These are phyloP conservation scores for Filosporella fistucella DNA, from an alignment of 495 filamentous ascomycete species.

Conservation along the genomic window DNA sequence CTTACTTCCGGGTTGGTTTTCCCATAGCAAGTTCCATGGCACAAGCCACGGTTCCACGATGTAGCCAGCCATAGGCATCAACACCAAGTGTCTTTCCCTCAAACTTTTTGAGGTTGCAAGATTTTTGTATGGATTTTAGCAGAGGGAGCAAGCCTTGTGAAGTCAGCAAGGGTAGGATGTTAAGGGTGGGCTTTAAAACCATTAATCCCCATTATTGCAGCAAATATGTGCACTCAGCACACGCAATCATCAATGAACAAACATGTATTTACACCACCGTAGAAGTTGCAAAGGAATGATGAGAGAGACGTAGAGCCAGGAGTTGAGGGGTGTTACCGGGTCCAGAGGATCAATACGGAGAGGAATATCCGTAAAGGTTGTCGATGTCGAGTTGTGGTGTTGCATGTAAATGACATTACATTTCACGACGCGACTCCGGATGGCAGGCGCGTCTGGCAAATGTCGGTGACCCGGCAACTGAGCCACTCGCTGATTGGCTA, in stretches of 20 bases:
- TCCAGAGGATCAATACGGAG: too few relatives aligned
- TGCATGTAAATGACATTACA: too few relatives aligned
- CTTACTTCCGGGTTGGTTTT: conserved; percentile 81
- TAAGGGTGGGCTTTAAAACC: conserved; percentile 13
- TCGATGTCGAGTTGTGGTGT: too few relatives aligned
- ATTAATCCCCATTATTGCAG: conserved; percentile 26
- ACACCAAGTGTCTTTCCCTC: conserved; percentile 84
- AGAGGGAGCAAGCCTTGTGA: conserved; percentile 78
- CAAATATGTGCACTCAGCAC: conserved; percentile 10
- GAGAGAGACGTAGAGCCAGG: too few relatives aligned
- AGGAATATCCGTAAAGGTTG: too few relatives aligned
- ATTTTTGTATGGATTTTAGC: conserved; percentile 93
- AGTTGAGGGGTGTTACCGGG: too few relatives aligned
- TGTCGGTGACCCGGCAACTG: too few relatives aligned
- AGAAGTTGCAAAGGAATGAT: neutral
- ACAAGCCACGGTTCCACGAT: conserved; percentile 87
- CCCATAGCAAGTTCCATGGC: conserved; percentile 86
- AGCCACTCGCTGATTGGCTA: too few relatives aligned
- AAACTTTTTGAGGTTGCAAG: conserved; percentile 80
- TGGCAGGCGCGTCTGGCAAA: too few relatives aligned
- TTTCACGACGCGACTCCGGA: too few relatives aligned
- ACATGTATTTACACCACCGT: conserved; percentile 19
- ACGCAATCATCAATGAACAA: conserved; percentile 13
- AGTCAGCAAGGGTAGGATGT: conserved; percentile 16
- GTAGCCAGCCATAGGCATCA: conserved; percentile 98